Percentiles rank a stretch among this genome's conserved stretches.
Evolutionary conservation across 2,329 filamentous ascomycete species (phyloP).

Genomic region (Fusarium nanum): DNA sequence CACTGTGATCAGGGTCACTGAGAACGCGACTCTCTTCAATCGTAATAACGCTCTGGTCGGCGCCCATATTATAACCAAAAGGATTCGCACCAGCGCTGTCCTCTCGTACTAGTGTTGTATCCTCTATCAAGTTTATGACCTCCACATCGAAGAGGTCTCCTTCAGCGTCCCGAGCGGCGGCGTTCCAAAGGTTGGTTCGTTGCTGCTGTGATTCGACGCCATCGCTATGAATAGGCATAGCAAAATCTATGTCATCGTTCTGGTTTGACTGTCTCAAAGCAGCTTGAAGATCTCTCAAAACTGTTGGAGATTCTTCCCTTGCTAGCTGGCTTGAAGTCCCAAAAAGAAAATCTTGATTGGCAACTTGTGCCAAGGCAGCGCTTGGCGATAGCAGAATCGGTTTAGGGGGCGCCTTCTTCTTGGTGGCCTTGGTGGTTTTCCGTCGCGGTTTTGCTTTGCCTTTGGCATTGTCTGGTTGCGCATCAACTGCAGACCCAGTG

Average conservation of each 20-base stretch:
- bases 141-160: slow-evolving; percentile 73
- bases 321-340: slow-evolving; percentile 88
- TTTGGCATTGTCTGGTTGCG: slow-evolving; percentile 44
- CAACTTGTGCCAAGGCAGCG: slow-evolving; percentile 73
- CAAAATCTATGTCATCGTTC: slow-evolving; percentile 55
- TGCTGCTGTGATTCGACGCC: slow-evolving; percentile 49
- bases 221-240: slow-evolving; percentile 55
- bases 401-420: slow-evolving; percentile 57
- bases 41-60: slow-evolving; percentile 1
- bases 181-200: slow-evolving; percentile 72
- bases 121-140: slow-evolving; percentile 67
- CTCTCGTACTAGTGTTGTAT: slow-evolving; percentile 49
- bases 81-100: slow-evolving; percentile 49
- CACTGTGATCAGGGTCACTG: slow-evolving; percentile 34
- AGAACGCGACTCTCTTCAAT: slow-evolving; percentile 1
- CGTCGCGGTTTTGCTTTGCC: slow-evolving; percentile 51
- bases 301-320: slow-evolving; percentile 75
- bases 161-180: slow-evolving; percentile 73
- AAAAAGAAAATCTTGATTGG: slow-evolving; percentile 82
- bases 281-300: slow-evolving; percentile 70
- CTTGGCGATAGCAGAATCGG: slow-evolving; percentile 73
- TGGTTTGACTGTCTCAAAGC: slow-evolving; percentile 70
- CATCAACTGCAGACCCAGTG: not conserved
- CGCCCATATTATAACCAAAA: slow-evolving; percentile 52
- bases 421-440: slow-evolving; percentile 49